Conservation (phyloP, 2,329 filamentous ascomycete species). For the Sporothrix humicola region DNA sequence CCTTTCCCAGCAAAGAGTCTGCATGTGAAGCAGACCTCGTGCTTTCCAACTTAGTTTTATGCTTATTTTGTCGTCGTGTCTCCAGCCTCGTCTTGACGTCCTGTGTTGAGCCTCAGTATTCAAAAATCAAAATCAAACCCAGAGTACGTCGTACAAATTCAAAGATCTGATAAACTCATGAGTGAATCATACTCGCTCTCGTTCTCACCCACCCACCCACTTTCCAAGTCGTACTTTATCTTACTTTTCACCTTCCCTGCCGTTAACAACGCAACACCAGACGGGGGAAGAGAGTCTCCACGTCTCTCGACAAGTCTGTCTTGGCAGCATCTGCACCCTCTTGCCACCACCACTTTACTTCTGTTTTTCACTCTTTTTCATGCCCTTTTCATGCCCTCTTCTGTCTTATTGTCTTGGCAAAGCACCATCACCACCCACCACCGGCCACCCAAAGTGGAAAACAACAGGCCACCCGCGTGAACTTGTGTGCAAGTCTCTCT, state of each 20-base stretch:
- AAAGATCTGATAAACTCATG: not conserved
- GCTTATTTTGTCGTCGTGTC: not conserved
- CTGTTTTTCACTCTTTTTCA: not conserved
- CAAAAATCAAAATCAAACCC: not conserved
- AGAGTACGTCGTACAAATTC: not conserved
- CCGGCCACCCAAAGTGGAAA: constrained; percentile 1
- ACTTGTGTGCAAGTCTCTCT: not conserved
- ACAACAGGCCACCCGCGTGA: constrained; percentile 14
- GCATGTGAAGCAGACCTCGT: not conserved
- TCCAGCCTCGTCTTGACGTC: not conserved
- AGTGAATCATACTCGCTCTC: not conserved
- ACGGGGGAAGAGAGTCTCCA: not conserved
- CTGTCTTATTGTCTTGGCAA: constrained; percentile 21
- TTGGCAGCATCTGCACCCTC: not conserved
- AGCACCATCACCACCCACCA: not conserved
- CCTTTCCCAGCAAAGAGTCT: not conserved
- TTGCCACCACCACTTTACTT: not conserved
- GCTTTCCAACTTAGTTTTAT: not conserved
- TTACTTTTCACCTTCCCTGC: no score
- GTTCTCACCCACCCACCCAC: not conserved
- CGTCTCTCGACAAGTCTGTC: not conserved
- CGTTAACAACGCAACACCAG: constrained; percentile 3
- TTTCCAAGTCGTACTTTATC: no score
- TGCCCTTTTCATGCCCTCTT: not conserved
- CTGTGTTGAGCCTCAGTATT: not conserved